Conservation (phyloP, 768 basidiomycete species). For the Gautieria morchelliformis region DNA sequence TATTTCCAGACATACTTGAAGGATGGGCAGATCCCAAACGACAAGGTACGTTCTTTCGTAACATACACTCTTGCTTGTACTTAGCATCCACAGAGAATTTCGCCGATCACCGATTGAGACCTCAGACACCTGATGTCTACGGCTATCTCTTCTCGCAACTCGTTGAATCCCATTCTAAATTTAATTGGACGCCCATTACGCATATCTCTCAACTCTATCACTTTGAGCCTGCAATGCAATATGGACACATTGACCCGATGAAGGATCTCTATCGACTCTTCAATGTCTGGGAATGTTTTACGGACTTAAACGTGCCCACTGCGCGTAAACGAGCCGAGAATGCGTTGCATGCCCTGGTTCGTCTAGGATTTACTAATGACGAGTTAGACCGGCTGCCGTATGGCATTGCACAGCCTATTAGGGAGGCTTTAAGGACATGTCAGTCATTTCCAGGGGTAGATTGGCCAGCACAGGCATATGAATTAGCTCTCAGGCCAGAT, state of each 20-base stretch:
- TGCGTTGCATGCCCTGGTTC: conserved; percentile 48
- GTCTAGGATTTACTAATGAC: conserved; percentile 33
- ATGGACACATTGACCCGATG: neutral
- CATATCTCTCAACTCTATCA: conserved; percentile 7
- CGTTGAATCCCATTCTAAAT: conserved; percentile 48
- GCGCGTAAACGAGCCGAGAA: conserved; percentile 56
- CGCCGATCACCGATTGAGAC: conserved; percentile 44
- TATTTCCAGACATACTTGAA: conserved; percentile 54
- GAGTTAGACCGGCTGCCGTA: conserved; percentile 52
- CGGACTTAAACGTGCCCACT: conserved; percentile 1
- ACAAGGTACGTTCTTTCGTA: conserved; percentile 24
- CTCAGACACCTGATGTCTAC: conserved; percentile 72
- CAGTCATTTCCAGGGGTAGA: conserved; percentile 67
- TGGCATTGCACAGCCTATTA: conserved; percentile 66
- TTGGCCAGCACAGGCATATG: conserved; percentile 65
- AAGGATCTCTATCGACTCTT: conserved; percentile 7
- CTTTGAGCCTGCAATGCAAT: conserved; percentile 8
- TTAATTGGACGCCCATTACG: conserved; percentile 50
- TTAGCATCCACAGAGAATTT: neutral
- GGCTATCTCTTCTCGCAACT: conserved; percentile 47
- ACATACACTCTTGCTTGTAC: conserved; percentile 7
- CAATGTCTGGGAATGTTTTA: conserved; percentile 8
- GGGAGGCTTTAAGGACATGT: conserved; percentile 79
- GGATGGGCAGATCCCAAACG: conserved; percentile 46
- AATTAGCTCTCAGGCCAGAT: conserved; percentile 64